These are phyloP conservation scores for carrot (Daucus carota) DNA, from an alignment of 129 eudicot genomes.

Conservation along the genomic window DNA sequence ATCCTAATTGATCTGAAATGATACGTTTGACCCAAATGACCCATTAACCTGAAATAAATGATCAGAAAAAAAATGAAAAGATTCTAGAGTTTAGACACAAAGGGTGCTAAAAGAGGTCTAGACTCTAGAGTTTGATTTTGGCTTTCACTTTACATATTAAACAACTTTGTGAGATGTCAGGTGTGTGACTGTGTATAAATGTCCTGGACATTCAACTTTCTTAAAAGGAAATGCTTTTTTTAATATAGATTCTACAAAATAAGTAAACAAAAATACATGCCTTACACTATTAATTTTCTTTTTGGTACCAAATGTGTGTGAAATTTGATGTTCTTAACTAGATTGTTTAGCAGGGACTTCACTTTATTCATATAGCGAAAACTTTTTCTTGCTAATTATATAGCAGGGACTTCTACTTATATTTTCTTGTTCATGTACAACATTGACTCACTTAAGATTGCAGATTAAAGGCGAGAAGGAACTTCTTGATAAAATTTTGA, in stretches of 20 bases:
- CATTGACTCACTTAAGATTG: background rate
- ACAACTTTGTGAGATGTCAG: background rate
- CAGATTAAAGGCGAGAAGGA: conserved; percentile 97
- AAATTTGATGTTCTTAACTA: background rate
- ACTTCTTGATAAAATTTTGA: conserved; percentile 79
- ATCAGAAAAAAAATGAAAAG: background rate
- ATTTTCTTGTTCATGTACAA: background rate
- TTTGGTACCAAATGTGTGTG: background rate
- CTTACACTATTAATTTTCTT: background rate
- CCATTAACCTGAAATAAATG: background rate
- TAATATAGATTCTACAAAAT: background rate
- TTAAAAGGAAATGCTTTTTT: background rate
- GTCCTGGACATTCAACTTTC: background rate
- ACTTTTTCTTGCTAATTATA: background rate
- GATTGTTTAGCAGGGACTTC: background rate
- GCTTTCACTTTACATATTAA: background rate
- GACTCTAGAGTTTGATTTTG: background rate
- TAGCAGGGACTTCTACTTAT: background rate
- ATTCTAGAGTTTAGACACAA: too few relatives aligned
- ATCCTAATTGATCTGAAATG: background rate
- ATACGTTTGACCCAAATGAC: background rate
- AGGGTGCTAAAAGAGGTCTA: too few relatives aligned
- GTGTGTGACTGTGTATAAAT: too few relatives aligned
- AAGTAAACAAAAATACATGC: too few relatives aligned
- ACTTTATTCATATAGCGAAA: background rate